Percentiles rank a stretch among this genome's conserved stretches.
Evolutionary conservation across 148 eudicot species (phyloP).

Genomic region (Hydrangea macrophylla): DNA sequence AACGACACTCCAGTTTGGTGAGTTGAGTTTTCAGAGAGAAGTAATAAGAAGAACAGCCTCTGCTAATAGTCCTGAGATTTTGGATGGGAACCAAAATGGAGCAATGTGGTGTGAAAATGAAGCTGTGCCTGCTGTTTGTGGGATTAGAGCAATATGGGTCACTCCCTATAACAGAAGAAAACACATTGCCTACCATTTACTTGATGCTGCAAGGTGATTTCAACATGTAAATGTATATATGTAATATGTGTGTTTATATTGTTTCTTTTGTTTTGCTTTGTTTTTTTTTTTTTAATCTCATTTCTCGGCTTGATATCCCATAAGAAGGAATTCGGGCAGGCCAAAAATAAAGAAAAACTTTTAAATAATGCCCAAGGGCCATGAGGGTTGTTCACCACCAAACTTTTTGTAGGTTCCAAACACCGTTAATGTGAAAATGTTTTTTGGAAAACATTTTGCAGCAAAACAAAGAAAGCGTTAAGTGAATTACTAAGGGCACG

Average conservation of each 20-base stretch:
- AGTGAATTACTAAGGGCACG: background rate
- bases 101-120: constrained; percentile 62
- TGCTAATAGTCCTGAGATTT: constrained; percentile 17
- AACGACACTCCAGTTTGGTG: constrained; percentile 66
- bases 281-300: background rate
- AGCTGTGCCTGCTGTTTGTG: constrained; percentile 64
- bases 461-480: background rate
- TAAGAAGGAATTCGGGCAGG: background rate
- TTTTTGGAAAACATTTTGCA: no score
- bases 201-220: constrained; percentile 83
- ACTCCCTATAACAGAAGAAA: constrained; percentile 82
- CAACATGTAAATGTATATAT: no score
- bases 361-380: background rate
- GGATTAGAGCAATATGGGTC: constrained; percentile 95
- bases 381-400: background rate
- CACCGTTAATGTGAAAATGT: no score
- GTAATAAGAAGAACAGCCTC: constrained; percentile 28
- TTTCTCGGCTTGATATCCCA: background rate
- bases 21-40: constrained; percentile 68
- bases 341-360: background rate
- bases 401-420: no score
- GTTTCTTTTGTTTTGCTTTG: background rate
- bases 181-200: constrained; percentile 64
- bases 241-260: no score
- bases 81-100: constrained; percentile 35